Percentiles rank a stretch among this genome's conserved stretches.
Evolutionary conservation across 2,329 filamentous ascomycete genomes (phyloP).

Genomic region (Fusarium ambrosium): DNA sequence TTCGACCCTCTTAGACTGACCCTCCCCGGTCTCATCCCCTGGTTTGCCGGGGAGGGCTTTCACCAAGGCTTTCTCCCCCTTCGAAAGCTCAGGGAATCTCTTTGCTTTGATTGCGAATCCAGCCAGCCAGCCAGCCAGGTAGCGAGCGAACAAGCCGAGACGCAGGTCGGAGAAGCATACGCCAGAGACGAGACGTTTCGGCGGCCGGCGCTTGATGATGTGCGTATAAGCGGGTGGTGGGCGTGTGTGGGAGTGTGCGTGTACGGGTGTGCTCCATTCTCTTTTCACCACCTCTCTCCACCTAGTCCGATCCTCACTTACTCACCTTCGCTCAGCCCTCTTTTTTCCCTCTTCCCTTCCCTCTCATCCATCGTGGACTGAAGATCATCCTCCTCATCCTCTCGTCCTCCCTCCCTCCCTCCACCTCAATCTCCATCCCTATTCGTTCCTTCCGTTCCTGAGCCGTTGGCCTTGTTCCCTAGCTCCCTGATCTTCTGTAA

Average conservation of each 20-base stretch:
- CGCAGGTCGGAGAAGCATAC: conserved; percentile 29
- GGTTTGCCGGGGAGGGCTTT: conserved; percentile 27
- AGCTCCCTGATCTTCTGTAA: conserved; percentile 22
- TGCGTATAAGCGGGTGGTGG: conserved; percentile 43
- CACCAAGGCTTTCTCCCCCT: conserved; percentile 7
- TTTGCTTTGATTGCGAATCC: not conserved
- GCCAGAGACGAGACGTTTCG: conserved; percentile 36
- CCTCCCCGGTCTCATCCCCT: conserved; percentile 18
- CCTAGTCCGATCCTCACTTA: conserved; percentile 39
- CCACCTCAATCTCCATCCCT: not conserved
- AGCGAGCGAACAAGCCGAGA: conserved; percentile 24
- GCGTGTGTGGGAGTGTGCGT: conserved; percentile 43
- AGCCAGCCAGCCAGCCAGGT: not conserved
- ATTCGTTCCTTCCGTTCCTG: conserved; percentile 14
- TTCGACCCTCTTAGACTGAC: conserved; percentile 21
- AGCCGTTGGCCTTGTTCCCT: conserved; percentile 36
- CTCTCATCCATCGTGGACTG: conserved; percentile 36
- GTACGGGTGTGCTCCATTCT: conserved; percentile 37
- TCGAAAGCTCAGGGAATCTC: not conserved
- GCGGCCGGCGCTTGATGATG: conserved; percentile 47
- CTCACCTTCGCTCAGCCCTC: conserved; percentile 39
- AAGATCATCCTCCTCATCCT: conserved; percentile 28
- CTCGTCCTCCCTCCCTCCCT: conserved; percentile 11
- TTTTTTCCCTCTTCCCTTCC: conserved; percentile 31
- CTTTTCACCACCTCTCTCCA: conserved; percentile 40